phyloP scores from a whole-genome alignment of 345 rosid species.

The Dimocarpus longan region DNA sequence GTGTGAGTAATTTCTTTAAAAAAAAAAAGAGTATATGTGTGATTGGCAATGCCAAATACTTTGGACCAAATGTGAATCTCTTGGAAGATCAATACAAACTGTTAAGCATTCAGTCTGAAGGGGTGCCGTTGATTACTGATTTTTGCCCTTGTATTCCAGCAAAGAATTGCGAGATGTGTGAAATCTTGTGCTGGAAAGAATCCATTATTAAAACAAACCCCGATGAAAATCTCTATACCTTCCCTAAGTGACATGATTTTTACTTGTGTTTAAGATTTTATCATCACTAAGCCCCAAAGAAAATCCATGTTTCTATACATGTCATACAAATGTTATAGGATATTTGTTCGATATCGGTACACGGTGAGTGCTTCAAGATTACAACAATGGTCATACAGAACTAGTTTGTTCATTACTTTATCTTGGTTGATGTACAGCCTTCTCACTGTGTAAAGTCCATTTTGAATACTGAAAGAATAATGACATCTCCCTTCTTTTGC shows the following conservation, averaged over 20 bases:
- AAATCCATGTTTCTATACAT: background rate
- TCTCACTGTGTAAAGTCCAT: background rate
- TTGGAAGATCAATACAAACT: background rate
- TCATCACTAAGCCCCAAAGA: too few relatives aligned
- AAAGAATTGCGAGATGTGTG: background rate
- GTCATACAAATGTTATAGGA: background rate
- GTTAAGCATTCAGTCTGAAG: background rate
- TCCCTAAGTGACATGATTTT: background rate
- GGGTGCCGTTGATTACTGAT: background rate
- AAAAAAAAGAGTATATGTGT: too few relatives aligned
- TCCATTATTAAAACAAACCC: background rate
- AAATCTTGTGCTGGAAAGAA: background rate
- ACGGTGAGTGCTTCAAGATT: background rate
- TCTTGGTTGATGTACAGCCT: background rate
- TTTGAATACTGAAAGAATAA: background rate
- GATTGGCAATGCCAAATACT: background rate
- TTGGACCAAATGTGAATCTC: background rate
- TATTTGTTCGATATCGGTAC: background rate
- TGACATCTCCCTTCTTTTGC: constrained; percentile 15
- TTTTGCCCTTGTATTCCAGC: background rate
- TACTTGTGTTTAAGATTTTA: too few relatives aligned
- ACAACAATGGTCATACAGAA: background rate
- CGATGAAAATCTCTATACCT: background rate
- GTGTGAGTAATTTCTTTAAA: background rate
- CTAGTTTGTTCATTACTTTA: constrained; percentile 3